These are phyloP conservation scores for Gnomoniopsis sp. DNA, from an alignment of 2,329 filamentous ascomycete genomes.

Conservation along the genomic window DNA sequence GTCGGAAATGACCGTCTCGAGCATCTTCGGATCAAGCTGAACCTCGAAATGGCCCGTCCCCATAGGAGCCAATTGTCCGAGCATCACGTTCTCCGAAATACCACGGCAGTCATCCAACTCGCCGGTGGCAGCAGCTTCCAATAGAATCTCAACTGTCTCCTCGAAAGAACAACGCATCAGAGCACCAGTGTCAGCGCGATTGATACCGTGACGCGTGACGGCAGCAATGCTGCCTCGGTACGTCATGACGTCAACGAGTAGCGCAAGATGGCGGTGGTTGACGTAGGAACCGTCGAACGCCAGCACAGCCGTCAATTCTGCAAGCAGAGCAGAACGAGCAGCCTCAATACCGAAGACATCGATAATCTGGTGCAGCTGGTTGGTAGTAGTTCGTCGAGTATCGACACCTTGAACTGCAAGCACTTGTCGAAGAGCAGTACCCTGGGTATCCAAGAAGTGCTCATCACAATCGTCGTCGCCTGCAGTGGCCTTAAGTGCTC, in stretches of 20 bases:
- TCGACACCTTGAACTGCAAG: conserved; percentile 87
- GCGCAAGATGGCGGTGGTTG: conserved; percentile 94
- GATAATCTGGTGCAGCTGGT: conserved; percentile 92
- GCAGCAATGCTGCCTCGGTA: conserved; percentile 91
- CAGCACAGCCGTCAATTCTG: conserved; percentile 87
- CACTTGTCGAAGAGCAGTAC: conserved; percentile 81
- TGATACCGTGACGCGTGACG: conserved; percentile 97
- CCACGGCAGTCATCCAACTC: conserved; percentile 97
- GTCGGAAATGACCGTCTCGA: conserved; percentile 90
- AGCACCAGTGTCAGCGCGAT: conserved; percentile 94
- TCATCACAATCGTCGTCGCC: conserved; percentile 75
- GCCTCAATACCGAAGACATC: conserved; percentile 96
- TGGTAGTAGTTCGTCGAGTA: conserved; percentile 80
- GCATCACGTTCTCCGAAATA: conserved; percentile 98
- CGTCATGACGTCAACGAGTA: conserved; percentile 97
- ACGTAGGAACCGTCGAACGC: conserved; percentile 99
- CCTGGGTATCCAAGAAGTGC: conserved; percentile 94
- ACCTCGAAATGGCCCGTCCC: conserved; percentile 96
- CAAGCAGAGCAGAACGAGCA: conserved; percentile 79
- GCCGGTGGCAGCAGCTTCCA: conserved; percentile 90
- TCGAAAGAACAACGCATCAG: conserved; percentile 99
- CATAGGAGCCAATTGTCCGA: conserved; percentile 94
- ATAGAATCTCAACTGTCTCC: conserved; percentile 96
- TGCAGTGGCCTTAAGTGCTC: conserved; percentile 71
- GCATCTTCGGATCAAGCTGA: conserved; percentile 89